Percentiles rank a stretch among this genome's conserved stretches.
Conservation (phyloP, 495 filamentous ascomycete species). For the Podospora pseudopauciseta region DNA sequence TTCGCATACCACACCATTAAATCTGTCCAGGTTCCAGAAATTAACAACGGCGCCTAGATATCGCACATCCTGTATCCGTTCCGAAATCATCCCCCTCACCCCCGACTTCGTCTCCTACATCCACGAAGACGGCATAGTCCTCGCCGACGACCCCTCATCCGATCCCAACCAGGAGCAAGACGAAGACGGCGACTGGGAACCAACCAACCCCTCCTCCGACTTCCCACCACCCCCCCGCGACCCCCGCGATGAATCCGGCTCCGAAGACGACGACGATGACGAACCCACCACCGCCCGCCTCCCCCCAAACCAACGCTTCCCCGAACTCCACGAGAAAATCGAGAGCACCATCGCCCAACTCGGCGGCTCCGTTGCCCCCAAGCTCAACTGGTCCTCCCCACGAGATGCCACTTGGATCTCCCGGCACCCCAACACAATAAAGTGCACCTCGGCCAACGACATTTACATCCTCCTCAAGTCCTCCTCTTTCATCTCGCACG, state of each 20-base stretch:
- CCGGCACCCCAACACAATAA: constrained; percentile 77
- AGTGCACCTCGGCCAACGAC: constrained; percentile 82
- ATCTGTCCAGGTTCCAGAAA: not conserved
- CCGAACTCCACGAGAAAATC: constrained; percentile 71
- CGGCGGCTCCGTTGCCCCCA: constrained; percentile 79
- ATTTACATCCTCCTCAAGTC: constrained; percentile 91
- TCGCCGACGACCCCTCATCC: constrained; percentile 59
- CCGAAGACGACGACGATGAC: constrained; percentile 23
- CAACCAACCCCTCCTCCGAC: constrained; percentile 30
- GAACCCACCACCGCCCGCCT: constrained; percentile 30
- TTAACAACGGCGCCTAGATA: constrained; percentile 45
- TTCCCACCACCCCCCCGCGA: constrained; percentile 29
- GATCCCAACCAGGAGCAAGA: not conserved
- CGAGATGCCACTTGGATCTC: constrained; percentile 97
- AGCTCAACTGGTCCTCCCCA: constrained; percentile 94
- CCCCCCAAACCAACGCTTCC: constrained; percentile 48
- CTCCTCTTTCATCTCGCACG: constrained; percentile 89
- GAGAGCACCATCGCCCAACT: constrained; percentile 71
- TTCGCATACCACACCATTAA: constrained; percentile 37
- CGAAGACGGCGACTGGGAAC: constrained; percentile 49
- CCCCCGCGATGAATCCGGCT: constrained; percentile 24
- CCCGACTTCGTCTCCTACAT: constrained; percentile 78
- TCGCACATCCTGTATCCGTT: constrained; percentile 75
- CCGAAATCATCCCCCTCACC: constrained; percentile 73
- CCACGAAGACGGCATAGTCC: constrained; percentile 86